These are phyloP conservation scores for Lentinula raphanica DNA, from an alignment of 768 basidiomycete genomes.

Conservation along the genomic window DNA sequence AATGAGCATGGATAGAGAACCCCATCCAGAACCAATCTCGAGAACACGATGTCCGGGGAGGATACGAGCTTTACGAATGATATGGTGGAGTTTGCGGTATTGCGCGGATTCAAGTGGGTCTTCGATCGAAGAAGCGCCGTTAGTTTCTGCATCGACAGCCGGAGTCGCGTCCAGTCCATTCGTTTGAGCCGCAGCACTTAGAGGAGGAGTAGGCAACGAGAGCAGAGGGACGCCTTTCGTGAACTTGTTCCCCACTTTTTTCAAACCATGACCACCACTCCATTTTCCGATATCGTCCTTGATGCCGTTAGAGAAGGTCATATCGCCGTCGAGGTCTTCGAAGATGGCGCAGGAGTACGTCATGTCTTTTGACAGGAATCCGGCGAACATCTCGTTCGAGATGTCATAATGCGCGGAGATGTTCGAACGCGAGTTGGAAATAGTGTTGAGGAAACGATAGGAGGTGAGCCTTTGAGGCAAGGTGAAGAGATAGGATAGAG, in stretches of 20 bases:
- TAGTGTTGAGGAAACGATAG: conserved; percentile 59
- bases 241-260: conserved; percentile 15
- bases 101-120: conserved; percentile 45
- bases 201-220: conserved; percentile 13
- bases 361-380: conserved; percentile 66
- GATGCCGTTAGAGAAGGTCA: conserved; percentile 16
- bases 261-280: conserved; percentile 32
- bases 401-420: conserved; percentile 79
- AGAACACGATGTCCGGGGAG: conserved; percentile 51
- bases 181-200: background rate
- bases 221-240: conserved; percentile 11
- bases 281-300: conserved; percentile 20
- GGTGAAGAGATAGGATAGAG: conserved; percentile 48
- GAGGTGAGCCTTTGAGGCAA: conserved; percentile 51
- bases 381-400: conserved; percentile 69
- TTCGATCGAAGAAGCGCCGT: background rate
- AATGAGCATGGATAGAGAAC: conserved; percentile 62
- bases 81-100: conserved; percentile 56
- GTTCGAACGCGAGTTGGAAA: conserved; percentile 60
- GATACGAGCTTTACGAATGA: conserved; percentile 62
- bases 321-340: conserved; percentile 55
- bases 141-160: background rate
- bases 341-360: conserved; percentile 75
- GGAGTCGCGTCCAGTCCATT: background rate
- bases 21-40: conserved; percentile 81